Evolutionary conservation across 257 asterid species (phyloP).

Genomic region (Mitragyna speciosa): DNA sequence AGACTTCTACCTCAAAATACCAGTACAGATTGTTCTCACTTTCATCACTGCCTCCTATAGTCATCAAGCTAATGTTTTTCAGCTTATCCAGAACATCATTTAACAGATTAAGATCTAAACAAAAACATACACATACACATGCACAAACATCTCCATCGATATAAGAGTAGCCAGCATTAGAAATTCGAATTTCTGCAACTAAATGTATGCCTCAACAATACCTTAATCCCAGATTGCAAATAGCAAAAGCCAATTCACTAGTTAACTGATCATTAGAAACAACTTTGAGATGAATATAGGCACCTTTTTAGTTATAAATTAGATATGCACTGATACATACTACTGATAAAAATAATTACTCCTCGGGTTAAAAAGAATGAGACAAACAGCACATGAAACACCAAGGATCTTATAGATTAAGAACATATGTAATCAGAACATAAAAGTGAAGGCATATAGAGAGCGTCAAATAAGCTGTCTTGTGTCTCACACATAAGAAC

Average conservation of each 20-base stretch:
- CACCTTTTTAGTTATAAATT: neutral
- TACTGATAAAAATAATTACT: neutral
- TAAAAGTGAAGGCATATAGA: too few relatives aligned
- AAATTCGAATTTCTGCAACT: neutral
- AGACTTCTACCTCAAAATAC: neutral
- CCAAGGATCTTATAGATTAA: neutral
- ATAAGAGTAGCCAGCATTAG: too few relatives aligned
- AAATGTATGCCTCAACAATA: neutral
- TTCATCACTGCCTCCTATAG: neutral
- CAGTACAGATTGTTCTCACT: neutral
- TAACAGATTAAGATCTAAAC: neutral
- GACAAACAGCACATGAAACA: neutral
- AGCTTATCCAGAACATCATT: neutral
- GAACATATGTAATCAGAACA: neutral
- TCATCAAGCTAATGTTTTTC: neutral
- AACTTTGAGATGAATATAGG: too few relatives aligned
- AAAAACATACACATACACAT: too few relatives aligned
- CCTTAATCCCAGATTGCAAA: neutral
- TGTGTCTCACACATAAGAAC: too few relatives aligned
- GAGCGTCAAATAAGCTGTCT: too few relatives aligned
- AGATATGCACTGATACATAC: neutral
- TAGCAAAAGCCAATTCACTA: neutral
- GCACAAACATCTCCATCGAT: too few relatives aligned
- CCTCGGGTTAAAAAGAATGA: neutral
- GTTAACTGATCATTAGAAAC: neutral